These are phyloP conservation scores for Leccinum sublutescens DNA, from an alignment of 768 basidiomycete species.

Conservation along the genomic window DNA sequence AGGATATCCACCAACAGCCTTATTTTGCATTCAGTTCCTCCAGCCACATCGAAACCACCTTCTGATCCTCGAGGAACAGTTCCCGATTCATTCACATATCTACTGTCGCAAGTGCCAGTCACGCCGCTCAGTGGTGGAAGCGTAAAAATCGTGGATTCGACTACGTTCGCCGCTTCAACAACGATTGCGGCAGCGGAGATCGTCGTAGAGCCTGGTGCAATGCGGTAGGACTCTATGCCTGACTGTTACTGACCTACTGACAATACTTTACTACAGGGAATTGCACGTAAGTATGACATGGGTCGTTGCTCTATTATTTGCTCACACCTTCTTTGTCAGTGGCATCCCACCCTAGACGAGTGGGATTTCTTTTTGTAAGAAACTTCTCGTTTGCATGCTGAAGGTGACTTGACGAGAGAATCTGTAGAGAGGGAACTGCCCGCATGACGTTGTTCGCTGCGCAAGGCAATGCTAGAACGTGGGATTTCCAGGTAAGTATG, in stretches of 20 bases:
- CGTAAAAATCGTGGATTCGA: slow-evolving; percentile 55
- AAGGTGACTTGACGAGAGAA: background rate
- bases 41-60: slow-evolving; percentile 30
- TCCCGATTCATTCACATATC: slow-evolving; percentile 48
- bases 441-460: slow-evolving; percentile 60
- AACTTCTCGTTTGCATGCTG: background rate
- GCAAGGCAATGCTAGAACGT: slow-evolving; percentile 52
- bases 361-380: slow-evolving; percentile 61
- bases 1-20: background rate
- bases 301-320: background rate
- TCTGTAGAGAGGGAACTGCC: slow-evolving; percentile 46
- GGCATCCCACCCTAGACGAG: slow-evolving; percentile 70
- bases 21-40: slow-evolving; percentile 29
- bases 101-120: slow-evolving; percentile 45
- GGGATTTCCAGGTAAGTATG: slow-evolving; percentile 50
- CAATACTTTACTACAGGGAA: slow-evolving; percentile 37
- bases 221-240: slow-evolving; percentile 39
- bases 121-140: slow-evolving; percentile 50
- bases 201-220: slow-evolving; percentile 51
- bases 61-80: slow-evolving; percentile 39
- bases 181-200: slow-evolving; percentile 57
- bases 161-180: slow-evolving; percentile 47
- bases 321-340: slow-evolving; percentile 38
- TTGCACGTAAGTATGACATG: slow-evolving; percentile 44
- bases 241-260: background rate